Evolutionary conservation across 2,329 filamentous ascomycete genomes (phyloP).

Genomic region (Purpureocillium takamizusanense): DNA sequence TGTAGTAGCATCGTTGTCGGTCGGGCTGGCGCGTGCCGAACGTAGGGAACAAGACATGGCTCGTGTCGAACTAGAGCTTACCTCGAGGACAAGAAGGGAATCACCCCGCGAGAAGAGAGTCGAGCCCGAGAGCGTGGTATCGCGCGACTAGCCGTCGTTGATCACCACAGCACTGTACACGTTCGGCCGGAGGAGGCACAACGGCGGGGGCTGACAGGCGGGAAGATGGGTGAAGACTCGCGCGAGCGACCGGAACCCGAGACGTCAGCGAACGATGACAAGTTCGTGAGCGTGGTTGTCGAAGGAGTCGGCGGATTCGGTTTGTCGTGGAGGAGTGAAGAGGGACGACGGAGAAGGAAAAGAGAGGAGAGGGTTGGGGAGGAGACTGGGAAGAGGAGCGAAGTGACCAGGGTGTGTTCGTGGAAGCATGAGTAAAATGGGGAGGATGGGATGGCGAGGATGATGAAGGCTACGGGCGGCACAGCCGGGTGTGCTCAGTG

Average conservation of each 20-base stretch:
- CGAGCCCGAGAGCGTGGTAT: constrained; percentile 7
- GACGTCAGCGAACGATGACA: constrained; percentile 13
- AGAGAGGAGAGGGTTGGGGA: constrained; percentile 5
- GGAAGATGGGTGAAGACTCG: constrained; percentile 14
- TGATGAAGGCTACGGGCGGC: constrained; percentile 16
- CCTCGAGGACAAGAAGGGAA: constrained; percentile 1
- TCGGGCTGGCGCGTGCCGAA: too few relatives aligned
- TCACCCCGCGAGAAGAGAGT: not conserved
- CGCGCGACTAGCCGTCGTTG: constrained; percentile 1
- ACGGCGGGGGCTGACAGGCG: constrained; percentile 19
- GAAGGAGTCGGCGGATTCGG: constrained; percentile 26
- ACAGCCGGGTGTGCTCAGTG: constrained; percentile 6
- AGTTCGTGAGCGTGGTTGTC: constrained; percentile 24
- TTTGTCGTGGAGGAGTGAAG: constrained; percentile 17
- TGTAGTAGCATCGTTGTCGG: not conserved
- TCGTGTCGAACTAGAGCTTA: not conserved
- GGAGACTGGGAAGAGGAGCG: constrained; percentile 5
- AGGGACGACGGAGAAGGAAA: constrained; percentile 10
- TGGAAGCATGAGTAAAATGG: not conserved
- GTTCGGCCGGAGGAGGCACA: constrained; percentile 11
- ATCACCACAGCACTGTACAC: too few relatives aligned
- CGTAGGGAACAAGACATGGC: too few relatives aligned
- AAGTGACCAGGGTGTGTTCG: not conserved
- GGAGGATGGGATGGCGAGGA: constrained; percentile 14
- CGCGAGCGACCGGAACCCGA: constrained; percentile 19